Base-by-base conservation (phyloP, 2,329 filamentous ascomycete genomes). In the Cadophora sp. region DNA sequence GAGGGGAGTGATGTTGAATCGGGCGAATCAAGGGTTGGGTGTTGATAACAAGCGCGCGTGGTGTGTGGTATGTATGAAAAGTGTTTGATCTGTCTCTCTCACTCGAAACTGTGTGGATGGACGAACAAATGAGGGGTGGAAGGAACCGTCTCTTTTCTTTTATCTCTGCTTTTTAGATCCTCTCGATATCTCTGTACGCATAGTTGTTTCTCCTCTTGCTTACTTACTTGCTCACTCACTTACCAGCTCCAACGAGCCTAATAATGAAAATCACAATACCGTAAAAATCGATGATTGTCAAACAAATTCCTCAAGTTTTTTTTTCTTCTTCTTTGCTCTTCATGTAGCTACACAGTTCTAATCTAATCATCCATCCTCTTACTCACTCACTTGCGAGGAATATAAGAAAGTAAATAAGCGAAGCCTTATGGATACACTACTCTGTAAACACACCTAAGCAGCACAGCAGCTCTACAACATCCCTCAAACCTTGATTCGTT, bases 131-230 rank as follows among this genome's bases (percentile, higher is more conserved):
- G n/a, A 50, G 4, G 47, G 18, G 13, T 5, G 22, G 47, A 18
- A 20, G 8, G 18, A 13, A 24, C 43, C 27, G 33, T 27, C 39
- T 7, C n/a, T 36, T 9, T 9, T 27, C 16, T 45, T 59, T 45
- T 45, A 11, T 6, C 51, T 33, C 24, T 22, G 20, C 4, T 30
- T 53, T 24, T 7, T 56, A 56, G 53, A 56, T 14, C 18, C 33
- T 18, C 4, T 20, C 53, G 50, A 64, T 58, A 56, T 64, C 48
- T 61, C 22, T 61, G 47, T 55, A 55, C 43, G 43, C 24, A 11
- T 60, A 61, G 36, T 58, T 61, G 56, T 20, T 51, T 51, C 6
- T 24, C 1, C 13, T 24, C 9, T 6, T 39, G 8, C 36, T 9
- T 39, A 9, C 27, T 30, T 50, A 24, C 47, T 51, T 30, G 20